Conservation (phyloP, 495 filamentous ascomycete species). For the Thermothielavioides terrestris region DNA sequence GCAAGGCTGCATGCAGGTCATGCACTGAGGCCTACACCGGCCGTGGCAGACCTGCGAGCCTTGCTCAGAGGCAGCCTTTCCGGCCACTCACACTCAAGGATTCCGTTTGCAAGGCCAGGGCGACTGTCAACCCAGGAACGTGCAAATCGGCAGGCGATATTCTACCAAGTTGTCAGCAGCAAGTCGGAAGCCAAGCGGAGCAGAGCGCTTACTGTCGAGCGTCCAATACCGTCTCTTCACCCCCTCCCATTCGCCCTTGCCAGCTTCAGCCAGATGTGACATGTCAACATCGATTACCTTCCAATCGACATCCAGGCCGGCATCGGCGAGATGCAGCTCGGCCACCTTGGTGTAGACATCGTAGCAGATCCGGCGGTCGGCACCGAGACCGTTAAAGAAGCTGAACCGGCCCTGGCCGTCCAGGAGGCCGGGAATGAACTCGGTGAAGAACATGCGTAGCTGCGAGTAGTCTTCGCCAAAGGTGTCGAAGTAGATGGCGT, state of each 20-base stretch:
- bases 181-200: not conserved
- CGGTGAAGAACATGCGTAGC: conserved; percentile 78
- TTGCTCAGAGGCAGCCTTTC: not conserved
- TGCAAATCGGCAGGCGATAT: conserved; percentile 47
- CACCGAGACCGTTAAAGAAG: conserved; percentile 94
- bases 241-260: conserved; percentile 68
- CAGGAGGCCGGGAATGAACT: conserved; percentile 72
- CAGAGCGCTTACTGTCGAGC: conserved; percentile 49
- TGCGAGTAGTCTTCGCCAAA: conserved; percentile 89
- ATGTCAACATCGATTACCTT: conserved; percentile 65
- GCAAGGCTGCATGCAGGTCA: not conserved
- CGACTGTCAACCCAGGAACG: conserved; percentile 46
- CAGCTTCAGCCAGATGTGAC: conserved; percentile 39
- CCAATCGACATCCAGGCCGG: conserved; percentile 86
- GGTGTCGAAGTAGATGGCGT: conserved; percentile 96
- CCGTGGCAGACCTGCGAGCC: not conserved
- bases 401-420: conserved; percentile 68
- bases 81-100: not conserved
- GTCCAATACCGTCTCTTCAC: conserved; percentile 84
- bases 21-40: conserved; percentile 14
- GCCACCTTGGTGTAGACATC: conserved; percentile 91
- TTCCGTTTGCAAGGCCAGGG: not conserved
- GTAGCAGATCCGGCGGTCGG: conserved; percentile 85
- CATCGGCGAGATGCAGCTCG: conserved; percentile 86
- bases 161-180: conserved; percentile 27